Evolutionary conservation across 192 early-diverging fungal genomes (phyloP), one percentile per base, ranked within the genome.

Genomic region (Tieghemiomyces parasiticus): DNA sequence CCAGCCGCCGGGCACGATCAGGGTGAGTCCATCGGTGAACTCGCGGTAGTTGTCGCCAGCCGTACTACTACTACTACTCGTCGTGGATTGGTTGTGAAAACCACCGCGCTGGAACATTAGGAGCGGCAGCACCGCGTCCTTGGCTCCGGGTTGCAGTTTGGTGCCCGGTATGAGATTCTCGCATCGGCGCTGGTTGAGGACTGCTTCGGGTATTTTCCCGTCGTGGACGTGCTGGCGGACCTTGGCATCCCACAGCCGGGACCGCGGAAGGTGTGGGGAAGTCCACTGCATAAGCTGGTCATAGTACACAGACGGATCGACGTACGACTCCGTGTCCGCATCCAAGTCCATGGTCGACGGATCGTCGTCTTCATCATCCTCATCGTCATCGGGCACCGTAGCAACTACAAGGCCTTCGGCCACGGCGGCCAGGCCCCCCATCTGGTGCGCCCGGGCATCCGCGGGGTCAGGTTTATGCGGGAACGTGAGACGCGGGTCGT

Each of bases 401-500:
- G n/a, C n/a, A n/a, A n/a, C n/a, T n/a, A n/a, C n/a, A n/a, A n/a
- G n/a, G n/a, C n/a, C n/a, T n/a, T n/a, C n/a, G n/a, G n/a, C n/a
- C n/a, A n/a, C n/a, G 16, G 72, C 35, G 14, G 32, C 34, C 32
- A 58, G 26, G 1, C 2, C 55, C 4, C 0, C 34, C 26, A 22
- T 25, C 35, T 35, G 55, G 13, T 25, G 31, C 2, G 35, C 33
- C 50, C 19, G 50, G 16, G 35, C 33, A 25, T 58, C 33, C 16
- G 34, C 34, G 14, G 32, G 28, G 34, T 25, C n/a, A 0, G 35
- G 33, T 35, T 65, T 64, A 51, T 51, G 58, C 3, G 75, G 75
- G 47, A 77, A 77, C 30, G 61, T 76, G 61, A 95, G 61, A 29
- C 95, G 80, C 1, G 93, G 95, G 60, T 98, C 95, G 29, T 86